Evolutionary conservation across 1,284 basidiomycete species (phyloP).

Genomic region (Limonomyces culmigenus): DNA sequence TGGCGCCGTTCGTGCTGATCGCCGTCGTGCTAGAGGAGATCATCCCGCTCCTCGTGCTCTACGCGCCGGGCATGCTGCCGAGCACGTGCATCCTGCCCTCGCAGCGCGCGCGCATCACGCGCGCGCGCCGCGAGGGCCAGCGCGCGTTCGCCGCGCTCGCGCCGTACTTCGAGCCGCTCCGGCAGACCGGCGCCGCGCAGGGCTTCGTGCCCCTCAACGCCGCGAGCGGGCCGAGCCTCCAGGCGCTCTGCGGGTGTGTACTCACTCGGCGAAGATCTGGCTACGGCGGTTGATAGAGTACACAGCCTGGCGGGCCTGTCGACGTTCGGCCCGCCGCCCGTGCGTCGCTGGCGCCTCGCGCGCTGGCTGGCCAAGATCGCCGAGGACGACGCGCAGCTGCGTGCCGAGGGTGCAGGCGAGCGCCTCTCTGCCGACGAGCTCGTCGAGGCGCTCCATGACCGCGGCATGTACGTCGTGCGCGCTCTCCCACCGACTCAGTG

Average conservation of each 20-base stretch:
- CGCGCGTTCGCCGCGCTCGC: constrained; percentile 17
- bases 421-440: constrained; percentile 34
- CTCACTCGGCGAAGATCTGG: background rate
- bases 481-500: background rate
- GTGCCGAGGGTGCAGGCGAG: constrained; percentile 27
- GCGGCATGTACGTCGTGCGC: constrained; percentile 54
- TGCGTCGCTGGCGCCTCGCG: constrained; percentile 36
- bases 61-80: constrained; percentile 71
- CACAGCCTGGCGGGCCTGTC: constrained; percentile 40
- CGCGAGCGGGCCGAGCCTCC: constrained; percentile 1
- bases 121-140: constrained; percentile 39
- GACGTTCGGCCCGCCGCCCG: constrained; percentile 31
- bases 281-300: background rate
- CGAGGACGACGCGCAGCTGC: constrained; percentile 41
- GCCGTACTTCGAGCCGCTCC: constrained; percentile 14
- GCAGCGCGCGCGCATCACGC: constrained; percentile 55
- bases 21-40: constrained; percentile 66
- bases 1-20: constrained; percentile 68
- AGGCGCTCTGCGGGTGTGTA: background rate
- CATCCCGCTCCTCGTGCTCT: constrained; percentile 73
- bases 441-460: constrained; percentile 46
- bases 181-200: constrained; percentile 18
- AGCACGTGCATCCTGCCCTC: constrained; percentile 80
- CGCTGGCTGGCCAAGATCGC: constrained; percentile 36
- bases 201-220: constrained; percentile 6